Percentiles rank a stretch among this genome's conserved stretches.
These are phyloP conservation scores for Tetrahymena thermophila DNA, from an alignment of 73 alveolate species.

Conservation along the genomic window DNA sequence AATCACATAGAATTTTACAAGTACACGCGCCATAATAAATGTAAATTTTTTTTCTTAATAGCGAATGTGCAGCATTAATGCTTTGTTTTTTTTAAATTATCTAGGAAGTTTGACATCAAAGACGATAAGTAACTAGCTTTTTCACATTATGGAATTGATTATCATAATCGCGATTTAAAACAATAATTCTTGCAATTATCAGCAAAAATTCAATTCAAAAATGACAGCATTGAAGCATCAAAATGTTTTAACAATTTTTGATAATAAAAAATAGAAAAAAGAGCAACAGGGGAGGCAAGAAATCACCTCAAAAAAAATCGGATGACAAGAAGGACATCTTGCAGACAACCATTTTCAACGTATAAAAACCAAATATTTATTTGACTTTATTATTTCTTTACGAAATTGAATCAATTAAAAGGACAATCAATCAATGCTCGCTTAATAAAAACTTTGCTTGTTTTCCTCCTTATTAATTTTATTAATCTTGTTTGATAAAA, in stretches of 20 bases:
- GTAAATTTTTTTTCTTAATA: background rate
- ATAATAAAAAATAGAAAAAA: background rate
- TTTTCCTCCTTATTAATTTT: background rate
- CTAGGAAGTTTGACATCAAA: background rate
- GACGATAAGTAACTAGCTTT: background rate
- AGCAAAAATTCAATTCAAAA: background rate
- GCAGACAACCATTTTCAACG: background rate
- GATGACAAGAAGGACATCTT: background rate
- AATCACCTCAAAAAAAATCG: background rate
- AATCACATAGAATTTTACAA: background rate
- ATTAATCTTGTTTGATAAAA: background rate
- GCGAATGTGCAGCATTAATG: background rate
- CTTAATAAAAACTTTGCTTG: background rate
- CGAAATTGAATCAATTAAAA: too few species aligned
- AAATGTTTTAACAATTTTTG: background rate
- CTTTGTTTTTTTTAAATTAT: background rate
- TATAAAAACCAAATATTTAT: background rate
- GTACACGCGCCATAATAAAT: background rate
- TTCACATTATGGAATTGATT: background rate
- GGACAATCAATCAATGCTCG: background rate
- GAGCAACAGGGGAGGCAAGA: constrained; percentile 2
- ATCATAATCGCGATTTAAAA: background rate
- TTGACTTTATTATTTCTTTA: background rate
- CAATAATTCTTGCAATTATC: background rate
- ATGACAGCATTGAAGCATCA: background rate